A percentile compares a stretch with the other conserved stretches of the same genome.
Evolutionary conservation across 2,329 filamentous ascomycete genomes (phyloP).

Genomic region (Didymella keratinophila): DNA sequence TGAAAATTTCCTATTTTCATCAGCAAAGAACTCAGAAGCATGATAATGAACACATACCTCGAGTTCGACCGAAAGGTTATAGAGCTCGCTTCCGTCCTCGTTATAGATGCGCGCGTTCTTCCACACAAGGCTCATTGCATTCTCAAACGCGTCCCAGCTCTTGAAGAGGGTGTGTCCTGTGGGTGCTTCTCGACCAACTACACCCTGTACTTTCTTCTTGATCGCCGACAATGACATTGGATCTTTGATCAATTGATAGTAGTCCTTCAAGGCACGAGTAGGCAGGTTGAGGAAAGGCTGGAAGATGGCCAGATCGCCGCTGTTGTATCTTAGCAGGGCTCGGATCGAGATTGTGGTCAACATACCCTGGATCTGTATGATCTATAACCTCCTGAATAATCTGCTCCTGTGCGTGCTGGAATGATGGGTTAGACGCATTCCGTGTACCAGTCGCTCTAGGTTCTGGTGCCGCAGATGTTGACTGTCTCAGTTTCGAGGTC

Average conservation of each 20-base stretch:
- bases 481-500: conserved; percentile 41
- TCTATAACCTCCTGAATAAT: conserved; percentile 76
- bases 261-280: conserved; percentile 78
- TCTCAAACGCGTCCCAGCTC: conserved; percentile 81
- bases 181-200: conserved; percentile 71
- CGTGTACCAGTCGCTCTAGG: conserved; percentile 49
- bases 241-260: conserved; percentile 83
- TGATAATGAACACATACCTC: conserved; percentile 64
- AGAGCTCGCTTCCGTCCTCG: conserved; percentile 88
- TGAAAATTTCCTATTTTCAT: conserved; percentile 69
- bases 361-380: conserved; percentile 64
- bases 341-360: background rate
- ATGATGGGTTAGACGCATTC: conserved; percentile 54
- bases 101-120: conserved; percentile 89
- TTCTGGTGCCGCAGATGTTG: conserved; percentile 35
- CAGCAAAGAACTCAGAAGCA: conserved; percentile 10
- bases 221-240: conserved; percentile 81
- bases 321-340: conserved; percentile 25
- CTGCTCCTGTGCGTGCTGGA: conserved; percentile 87
- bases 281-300: conserved; percentile 82
- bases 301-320: conserved; percentile 70
- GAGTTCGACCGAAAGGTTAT: conserved; percentile 76
- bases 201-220: conserved; percentile 77
- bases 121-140: conserved; percentile 83
- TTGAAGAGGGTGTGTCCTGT: conserved; percentile 74